Evolutionary conservation across 2,329 filamentous ascomycete species (phyloP), one percentile per base, ranked within the genome.

Genomic region (Monosporascus cannonballus): DNA sequence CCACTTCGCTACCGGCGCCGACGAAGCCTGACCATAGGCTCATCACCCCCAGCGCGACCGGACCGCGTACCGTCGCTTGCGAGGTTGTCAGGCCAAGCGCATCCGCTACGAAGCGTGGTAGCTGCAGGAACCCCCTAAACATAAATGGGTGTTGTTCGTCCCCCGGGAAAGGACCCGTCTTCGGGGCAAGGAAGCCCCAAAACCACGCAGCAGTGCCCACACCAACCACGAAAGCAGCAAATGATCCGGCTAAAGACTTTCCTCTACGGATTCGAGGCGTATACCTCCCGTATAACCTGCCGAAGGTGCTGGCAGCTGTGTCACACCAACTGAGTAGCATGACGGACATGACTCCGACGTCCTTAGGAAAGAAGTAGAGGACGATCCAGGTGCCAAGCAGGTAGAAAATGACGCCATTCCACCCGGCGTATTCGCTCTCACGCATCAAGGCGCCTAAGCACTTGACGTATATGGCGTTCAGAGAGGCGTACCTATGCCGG

Each of bases 351-450:
- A 96, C 87, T 7, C 87, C 91, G 24, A 99, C 81, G 64, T 99
- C 94, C 73, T 97, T 99, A 58, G 92, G 90, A 69, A 95, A 90
- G 69, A 90, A 90, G 60, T 83, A 83, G 59, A 97, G 81, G 17
- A 93, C 90, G 34, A 85, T 79, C 84, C 91, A 96, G 27, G 91
- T 86, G 52, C 94, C 94, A 7, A 96, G 81, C 9, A 99, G 83
- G 71, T 97, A 99, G 77, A 89, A 96, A 60, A 99, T 95, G 61
- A 97, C 93, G 50, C 94, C 94, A 68, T 99, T 99, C 79, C 90
- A 99, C 49, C 91, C 90, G 47, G 86, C 80, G 61, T 93, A 96
- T 73, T 99, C 94, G 59, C 88, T 94, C 75, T 99, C 94, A 51
- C 94, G 89, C 94, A 99, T 99, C 61, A 99, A 78, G 1, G 92